Conservation (phyloP, 129 eudicot genomes). For the Heracleum sosnowskyi region DNA sequence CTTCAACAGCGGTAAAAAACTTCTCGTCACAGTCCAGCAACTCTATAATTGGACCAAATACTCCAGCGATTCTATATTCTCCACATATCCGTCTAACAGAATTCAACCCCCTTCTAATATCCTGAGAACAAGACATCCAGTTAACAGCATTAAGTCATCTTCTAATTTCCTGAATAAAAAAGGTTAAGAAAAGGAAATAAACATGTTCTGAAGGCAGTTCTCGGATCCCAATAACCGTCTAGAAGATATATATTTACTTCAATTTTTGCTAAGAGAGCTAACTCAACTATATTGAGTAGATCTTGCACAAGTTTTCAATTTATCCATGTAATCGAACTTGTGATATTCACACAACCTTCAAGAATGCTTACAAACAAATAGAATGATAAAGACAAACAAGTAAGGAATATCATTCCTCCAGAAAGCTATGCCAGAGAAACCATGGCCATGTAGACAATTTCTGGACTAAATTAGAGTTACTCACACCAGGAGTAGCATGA, state of each 20-base stretch:
- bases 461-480: constrained; percentile 16
- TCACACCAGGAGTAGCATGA: constrained; percentile 97
- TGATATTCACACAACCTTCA: neutral
- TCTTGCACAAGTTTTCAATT: neutral
- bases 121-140: constrained; percentile 33
- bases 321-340: neutral
- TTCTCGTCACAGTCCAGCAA: constrained; percentile 87
- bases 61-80: constrained; percentile 60
- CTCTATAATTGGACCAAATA: constrained; percentile 80
- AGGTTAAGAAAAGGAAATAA: neutral
- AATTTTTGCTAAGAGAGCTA: neutral
- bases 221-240: neutral
- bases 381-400: neutral
- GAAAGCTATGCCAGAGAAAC: neutral
- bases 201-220: neutral
- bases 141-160: neutral
- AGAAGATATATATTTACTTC: neutral
- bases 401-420: neutral
- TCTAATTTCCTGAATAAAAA: neutral
- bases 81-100: constrained; percentile 71
- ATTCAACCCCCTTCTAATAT: constrained; percentile 84
- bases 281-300: neutral
- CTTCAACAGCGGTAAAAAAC: constrained; percentile 97
- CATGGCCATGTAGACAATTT: neutral
- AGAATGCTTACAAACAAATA: neutral